These are phyloP conservation scores for Amaranthus palmeri DNA, from an alignment of 148 eudicot genomes.

Conservation along the genomic window DNA sequence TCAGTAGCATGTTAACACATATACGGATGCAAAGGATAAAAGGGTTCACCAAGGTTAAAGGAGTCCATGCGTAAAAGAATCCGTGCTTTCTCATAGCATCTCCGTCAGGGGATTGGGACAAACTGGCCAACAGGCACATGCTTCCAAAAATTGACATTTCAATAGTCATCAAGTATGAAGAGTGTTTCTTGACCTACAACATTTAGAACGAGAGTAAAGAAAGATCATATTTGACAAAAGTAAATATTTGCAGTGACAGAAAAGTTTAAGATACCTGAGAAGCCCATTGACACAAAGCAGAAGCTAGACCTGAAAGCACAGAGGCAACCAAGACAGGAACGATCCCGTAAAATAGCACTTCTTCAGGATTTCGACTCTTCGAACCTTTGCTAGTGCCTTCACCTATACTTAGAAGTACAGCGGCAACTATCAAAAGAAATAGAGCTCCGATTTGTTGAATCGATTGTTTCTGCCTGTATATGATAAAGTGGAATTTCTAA, in stretches of 20 bases:
- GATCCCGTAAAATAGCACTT: slow-evolving; percentile 67
- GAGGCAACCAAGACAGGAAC: slow-evolving; percentile 88
- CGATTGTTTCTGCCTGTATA: slow-evolving; percentile 85
- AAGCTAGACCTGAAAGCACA: slow-evolving; percentile 92
- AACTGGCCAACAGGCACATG: slow-evolving; percentile 77
- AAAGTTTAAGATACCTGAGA: slow-evolving; percentile 67
- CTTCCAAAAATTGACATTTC: slow-evolving; percentile 96
- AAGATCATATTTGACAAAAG: background rate
- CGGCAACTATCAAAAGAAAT: slow-evolving; percentile 77
- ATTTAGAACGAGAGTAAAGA: background rate
- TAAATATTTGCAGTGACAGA: background rate
- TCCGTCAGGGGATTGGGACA: slow-evolving; percentile 88
- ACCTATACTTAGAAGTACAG: slow-evolving; percentile 84
- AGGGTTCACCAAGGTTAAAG: slow-evolving; percentile 60
- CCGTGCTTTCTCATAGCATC: slow-evolving; percentile 74
- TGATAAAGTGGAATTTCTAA: background rate
- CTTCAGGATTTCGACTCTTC: slow-evolving; percentile 56
- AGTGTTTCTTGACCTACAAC: slow-evolving; percentile 76
- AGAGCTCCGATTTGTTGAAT: slow-evolving; percentile 96
- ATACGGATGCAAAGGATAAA: background rate
- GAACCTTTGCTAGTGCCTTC: slow-evolving; percentile 92
- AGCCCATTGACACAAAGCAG: slow-evolving; percentile 98
- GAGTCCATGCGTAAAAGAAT: slow-evolving; percentile 82
- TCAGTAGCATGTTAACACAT: background rate
- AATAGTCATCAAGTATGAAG: slow-evolving; percentile 91